Base-by-base conservation (phyloP, 2,329 filamentous ascomycete genomes). In the Tothia fuscella region DNA sequence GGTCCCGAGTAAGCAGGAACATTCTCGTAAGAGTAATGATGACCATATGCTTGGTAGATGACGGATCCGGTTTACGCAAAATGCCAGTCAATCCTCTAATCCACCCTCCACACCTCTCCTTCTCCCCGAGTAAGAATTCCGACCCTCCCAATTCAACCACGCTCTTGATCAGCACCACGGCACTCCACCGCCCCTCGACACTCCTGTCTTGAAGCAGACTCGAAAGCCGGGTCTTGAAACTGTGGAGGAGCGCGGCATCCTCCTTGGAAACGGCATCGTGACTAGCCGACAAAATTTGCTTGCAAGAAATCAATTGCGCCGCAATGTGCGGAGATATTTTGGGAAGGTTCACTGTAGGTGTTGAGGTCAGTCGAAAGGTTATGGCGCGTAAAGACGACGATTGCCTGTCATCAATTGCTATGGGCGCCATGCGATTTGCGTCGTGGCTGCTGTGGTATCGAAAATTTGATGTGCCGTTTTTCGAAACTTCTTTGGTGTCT, bases 131-230 rank as follows among this genome's bases (percentile, higher is more conserved):
- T 45, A 95, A 68, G 44, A 82, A 76, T 54, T 93, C 85, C 77
- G 82, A 86, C 34, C 86, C 86, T 19, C 87, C 87, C 30, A 82
- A 76, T 52, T 95, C 88, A 32, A 94, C 67, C 4, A 80, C 68
- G 3, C 82, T 75, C 63, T 95, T 95, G 59, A 87, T 74, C 37
- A 95, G 63, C 13, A 82, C 78, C 32, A 83, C 75, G 5, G 80
- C 87, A 14, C 79, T 73, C 64, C 89, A 93, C 52, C 85, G 76
- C 32, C 80, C 84, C 51, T 87, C 76, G 2, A 75, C 57, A 36
- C 66, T 84, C 45, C 80, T 80, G 43, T 89, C 86, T 55, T 84
- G 82, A 25, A 95, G 65, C 12, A 95, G 68, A 10, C 82, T 78
- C 2, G 77, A 80, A 45, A 94, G 68, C 41, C 84, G 78, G 4